Evolutionary conservation across 2,329 filamentous ascomycete genomes (phyloP).

Genomic region (Ramularia endophylla): DNA sequence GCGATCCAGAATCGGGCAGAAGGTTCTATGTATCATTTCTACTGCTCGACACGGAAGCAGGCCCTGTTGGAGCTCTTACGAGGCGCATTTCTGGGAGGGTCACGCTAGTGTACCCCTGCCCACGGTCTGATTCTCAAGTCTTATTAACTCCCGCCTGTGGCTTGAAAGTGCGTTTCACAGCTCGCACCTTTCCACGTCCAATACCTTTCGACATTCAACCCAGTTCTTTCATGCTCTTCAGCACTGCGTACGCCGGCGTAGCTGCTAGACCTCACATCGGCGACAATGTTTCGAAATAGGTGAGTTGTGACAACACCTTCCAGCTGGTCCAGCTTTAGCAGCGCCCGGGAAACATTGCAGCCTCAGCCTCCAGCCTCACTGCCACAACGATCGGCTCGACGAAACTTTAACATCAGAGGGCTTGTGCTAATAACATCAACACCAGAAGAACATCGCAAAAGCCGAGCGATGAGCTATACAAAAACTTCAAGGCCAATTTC

Average conservation of each 20-base stretch:
- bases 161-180: conserved; percentile 6
- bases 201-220: conserved; percentile 10
- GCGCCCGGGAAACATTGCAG: conserved; percentile 2
- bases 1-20: conserved; percentile 11
- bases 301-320: conserved; percentile 25
- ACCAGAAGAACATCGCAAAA: conserved; percentile 62
- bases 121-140: conserved; percentile 11
- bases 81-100: conserved; percentile 9
- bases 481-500: conserved; percentile 77
- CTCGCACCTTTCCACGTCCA: conserved; percentile 12
- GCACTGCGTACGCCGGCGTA: conserved; percentile 10
- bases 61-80: conserved; percentile 4
- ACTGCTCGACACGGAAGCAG: conserved; percentile 3
- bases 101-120: conserved; percentile 8
- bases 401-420: conserved; percentile 15
- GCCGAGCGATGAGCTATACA: conserved; percentile 76
- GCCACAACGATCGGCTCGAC: conserved; percentile 16
- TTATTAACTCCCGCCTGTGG: conserved; percentile 13
- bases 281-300: conserved; percentile 45
- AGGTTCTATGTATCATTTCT: neutral
- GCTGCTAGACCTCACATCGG: conserved; percentile 12
- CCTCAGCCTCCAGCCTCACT: conserved; percentile 12
- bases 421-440: conserved; percentile 12
- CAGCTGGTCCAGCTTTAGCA: conserved; percentile 7
- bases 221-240: conserved; percentile 12